Percentiles rank a stretch among this genome's conserved stretches.
Evolutionary conservation across 192 early-diverging fungal genomes (phyloP).

Genomic region (Mortierella alpina): DNA sequence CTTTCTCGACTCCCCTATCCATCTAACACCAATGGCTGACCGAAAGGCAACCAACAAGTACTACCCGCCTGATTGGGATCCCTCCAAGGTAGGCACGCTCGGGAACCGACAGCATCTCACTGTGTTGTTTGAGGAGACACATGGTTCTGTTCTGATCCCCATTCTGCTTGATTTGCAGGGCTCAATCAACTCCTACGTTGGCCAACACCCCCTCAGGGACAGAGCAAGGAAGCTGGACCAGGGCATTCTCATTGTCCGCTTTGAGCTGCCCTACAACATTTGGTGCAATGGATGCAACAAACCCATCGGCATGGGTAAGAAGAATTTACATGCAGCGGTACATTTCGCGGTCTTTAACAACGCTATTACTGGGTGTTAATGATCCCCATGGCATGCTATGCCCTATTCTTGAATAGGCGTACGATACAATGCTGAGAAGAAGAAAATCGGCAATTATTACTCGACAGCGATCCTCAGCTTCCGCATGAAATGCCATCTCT

Average conservation of each 20-base stretch:
- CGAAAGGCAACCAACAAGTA: conserved; percentile 81
- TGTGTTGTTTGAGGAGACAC: neutral
- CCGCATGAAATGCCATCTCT: conserved; percentile 95
- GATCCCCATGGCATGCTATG: neutral
- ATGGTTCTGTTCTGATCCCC: neutral
- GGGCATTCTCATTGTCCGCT: conserved; percentile 89
- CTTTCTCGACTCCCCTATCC: too few relatives aligned
- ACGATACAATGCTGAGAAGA: conserved; percentile 96
- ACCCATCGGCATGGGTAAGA: conserved; percentile 83
- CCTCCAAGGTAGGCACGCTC: conserved; percentile 70
- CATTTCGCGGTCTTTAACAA: neutral
- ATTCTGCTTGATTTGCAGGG: conserved; percentile 59
- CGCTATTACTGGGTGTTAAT: neutral
- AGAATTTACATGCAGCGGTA: neutral
- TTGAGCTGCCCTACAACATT: conserved; percentile 91
- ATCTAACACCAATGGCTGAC: conserved; percentile 21
- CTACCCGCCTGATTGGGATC: conserved; percentile 92
- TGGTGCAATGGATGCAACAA: conserved; percentile 90
- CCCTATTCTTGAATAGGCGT: conserved; percentile 63
- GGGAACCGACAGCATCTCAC: neutral
- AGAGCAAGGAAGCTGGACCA: conserved; percentile 90
- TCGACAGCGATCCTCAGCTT: conserved; percentile 89
- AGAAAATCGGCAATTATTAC: conserved; percentile 89
- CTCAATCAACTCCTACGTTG: conserved; percentile 86
- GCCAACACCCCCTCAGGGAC: conserved; percentile 89